phyloP scores from a whole-genome alignment of 129 eudicot species.

The Dittrichia graveolens region DNA sequence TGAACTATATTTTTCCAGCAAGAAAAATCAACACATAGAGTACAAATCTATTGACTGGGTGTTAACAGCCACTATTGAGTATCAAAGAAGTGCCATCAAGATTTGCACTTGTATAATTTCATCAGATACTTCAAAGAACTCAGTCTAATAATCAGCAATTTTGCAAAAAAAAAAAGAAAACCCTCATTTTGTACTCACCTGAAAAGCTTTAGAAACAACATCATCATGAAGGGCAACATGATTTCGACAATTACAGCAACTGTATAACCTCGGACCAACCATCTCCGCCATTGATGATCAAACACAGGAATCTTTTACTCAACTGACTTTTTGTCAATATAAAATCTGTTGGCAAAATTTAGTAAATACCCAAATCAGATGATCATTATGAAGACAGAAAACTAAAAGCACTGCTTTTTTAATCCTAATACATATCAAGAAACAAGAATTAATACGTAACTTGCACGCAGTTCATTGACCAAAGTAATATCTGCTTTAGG shows the following conservation, averaged over 20 bases:
- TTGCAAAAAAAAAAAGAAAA: not conserved
- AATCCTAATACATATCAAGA: constrained; percentile 8
- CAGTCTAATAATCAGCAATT: not conserved
- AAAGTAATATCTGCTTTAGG: not conserved
- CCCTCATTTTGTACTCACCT: constrained; percentile 37
- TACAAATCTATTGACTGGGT: not conserved
- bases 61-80: constrained; percentile 19
- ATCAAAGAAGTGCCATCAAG: constrained; percentile 19
- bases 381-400: constrained; percentile 14
- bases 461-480: constrained; percentile 35
- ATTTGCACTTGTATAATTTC: not conserved
- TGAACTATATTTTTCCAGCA: not conserved
- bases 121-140: constrained; percentile 5
- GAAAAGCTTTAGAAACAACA: constrained; percentile 71
- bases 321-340: constrained; percentile 13
- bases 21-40: not conserved
- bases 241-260: constrained; percentile 78
- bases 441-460: constrained; percentile 30
- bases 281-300: constrained; percentile 63
- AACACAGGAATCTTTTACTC: constrained; percentile 6
- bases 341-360: constrained; percentile 30
- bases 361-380: constrained; percentile 32
- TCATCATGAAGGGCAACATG: constrained; percentile 85
- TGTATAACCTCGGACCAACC: constrained; percentile 74
- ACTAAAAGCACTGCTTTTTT: not conserved